A percentile compares a stretch with the other conserved stretches of the same genome.
Evolutionary conservation across 805 yeast species (phyloP).

Genomic region (Tetrapisispora taiwanensis): DNA sequence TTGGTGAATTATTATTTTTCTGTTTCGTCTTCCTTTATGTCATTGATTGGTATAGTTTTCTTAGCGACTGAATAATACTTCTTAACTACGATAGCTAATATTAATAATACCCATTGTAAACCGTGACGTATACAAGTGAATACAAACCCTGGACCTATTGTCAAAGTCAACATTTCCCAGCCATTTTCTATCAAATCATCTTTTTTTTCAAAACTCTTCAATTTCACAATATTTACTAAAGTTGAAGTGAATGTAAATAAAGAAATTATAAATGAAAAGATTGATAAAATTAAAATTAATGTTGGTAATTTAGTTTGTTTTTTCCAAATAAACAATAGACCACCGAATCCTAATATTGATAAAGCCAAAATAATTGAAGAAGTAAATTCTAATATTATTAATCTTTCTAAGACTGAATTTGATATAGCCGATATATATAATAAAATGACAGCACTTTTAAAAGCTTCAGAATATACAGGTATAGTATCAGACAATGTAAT

Average conservation of each 20-base stretch:
- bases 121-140: constrained; percentile 12
- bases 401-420: constrained; percentile 7
- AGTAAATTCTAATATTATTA: constrained; percentile 9
- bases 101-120: constrained; percentile 8
- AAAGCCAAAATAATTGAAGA: constrained; percentile 6
- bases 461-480: constrained; percentile 3
- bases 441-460: constrained; percentile 12
- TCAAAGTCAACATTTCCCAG: constrained; percentile 15
- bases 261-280: constrained; percentile 6
- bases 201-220: constrained; percentile 13
- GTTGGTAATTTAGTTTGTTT: constrained; percentile 7
- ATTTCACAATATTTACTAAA: constrained; percentile 7
- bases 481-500: constrained; percentile 1
- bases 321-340: constrained; percentile 6
- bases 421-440: constrained; percentile 9
- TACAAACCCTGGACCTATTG: constrained; percentile 16
- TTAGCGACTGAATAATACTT: constrained; percentile 5
- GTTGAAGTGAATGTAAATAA: constrained; percentile 8
- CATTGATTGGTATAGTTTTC: not conserved
- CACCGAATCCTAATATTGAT: constrained; percentile 9
- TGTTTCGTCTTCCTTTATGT: not conserved
- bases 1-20: not conserved
- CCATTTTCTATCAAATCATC: constrained; percentile 2
- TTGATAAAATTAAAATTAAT: constrained; percentile 4
- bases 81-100: constrained; percentile 8